Percentiles rank a stretch among this genome's conserved stretches.
phyloP scores from a whole-genome alignment of 148 eudicot genomes.

The Simmondsia chinensis region DNA sequence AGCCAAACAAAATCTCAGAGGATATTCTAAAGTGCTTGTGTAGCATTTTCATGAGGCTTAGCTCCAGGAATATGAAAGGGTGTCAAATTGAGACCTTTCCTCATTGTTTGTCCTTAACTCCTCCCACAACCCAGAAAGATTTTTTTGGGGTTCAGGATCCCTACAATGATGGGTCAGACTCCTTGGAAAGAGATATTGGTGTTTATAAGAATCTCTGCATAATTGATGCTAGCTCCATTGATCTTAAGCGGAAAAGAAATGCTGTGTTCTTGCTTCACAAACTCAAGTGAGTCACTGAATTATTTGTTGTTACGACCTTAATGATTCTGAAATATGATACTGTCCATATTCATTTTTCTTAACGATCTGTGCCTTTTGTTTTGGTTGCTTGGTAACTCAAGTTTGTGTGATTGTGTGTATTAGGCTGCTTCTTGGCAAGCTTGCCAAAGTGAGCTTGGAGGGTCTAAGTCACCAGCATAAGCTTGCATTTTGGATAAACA shows the following conservation, averaged over 20 bases:
- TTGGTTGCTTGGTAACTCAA: not conserved
- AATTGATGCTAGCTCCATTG: slow-evolving; percentile 56
- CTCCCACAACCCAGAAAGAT: slow-evolving; percentile 20
- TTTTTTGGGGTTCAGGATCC: slow-evolving; percentile 49
- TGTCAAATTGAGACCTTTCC: slow-evolving; percentile 26
- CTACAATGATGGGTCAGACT: slow-evolving; percentile 30
- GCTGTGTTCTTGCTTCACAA: slow-evolving; percentile 70
- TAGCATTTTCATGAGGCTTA: slow-evolving; percentile 58
- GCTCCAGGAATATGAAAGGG: slow-evolving; percentile 36
- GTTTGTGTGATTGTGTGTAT: slow-evolving; percentile 1
- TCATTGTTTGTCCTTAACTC: slow-evolving; percentile 22
- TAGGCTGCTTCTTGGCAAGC: slow-evolving; percentile 76
- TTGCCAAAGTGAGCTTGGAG: slow-evolving; percentile 55
- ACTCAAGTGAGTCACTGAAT: slow-evolving; percentile 52
- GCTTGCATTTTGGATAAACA: slow-evolving; percentile 97
- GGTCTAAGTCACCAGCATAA: slow-evolving; percentile 87
- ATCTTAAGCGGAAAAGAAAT: slow-evolving; percentile 54
- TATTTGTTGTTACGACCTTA: not conserved
- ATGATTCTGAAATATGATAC: no score
- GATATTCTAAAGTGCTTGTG: slow-evolving; percentile 70
- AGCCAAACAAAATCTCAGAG: slow-evolving; percentile 73
- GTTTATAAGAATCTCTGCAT: slow-evolving; percentile 39
- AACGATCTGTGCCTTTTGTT: not conserved
- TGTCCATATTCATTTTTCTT: not conserved
- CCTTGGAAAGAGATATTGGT: slow-evolving; percentile 54